Evolutionary conservation across 164 flowering plant species (phyloP), one percentile per base, ranked within the genome.

Genomic region (grape (Vitis vinifera)): DNA sequence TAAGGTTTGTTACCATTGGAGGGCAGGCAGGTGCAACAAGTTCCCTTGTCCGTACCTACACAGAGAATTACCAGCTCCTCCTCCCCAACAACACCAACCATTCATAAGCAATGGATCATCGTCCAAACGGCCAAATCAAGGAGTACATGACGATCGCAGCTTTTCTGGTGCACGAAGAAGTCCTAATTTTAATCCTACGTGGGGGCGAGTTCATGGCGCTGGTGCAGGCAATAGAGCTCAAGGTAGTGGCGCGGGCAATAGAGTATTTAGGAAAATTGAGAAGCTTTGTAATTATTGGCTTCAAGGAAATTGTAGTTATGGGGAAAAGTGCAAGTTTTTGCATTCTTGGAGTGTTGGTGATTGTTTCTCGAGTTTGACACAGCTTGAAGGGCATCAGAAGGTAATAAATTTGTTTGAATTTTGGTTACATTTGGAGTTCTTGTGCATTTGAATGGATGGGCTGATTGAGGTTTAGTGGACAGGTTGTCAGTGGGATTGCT

Each of bases 381-480:
- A 83, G 62, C 97, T 96, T 14, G 91, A 87, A 9, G 99, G 99
- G 16, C 99, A 93, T 68, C 82, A 86, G 66, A 82, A 93, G 94
- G 98, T 93, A 59, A 49, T 71, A 15, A 8, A 30, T 72, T 17
- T 50, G 31, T 50, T 55, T 51, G 12, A n/a, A 31, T 55, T 49
- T n/a, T 17, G 11, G 61, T 63, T 71, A 67, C 12, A 51, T 10
- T 71, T 65, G 6, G 56, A 23, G 53, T 73, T 37, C 30, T 52
- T 68, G 51, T 9, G 17, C 17, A 17, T 17, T 17, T 17, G 17
- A 17, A 17, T 17, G 17, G 17, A 17, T 17, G 50, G 49, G 23
- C 52, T 67, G n/a, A 50, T 51, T 58, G 53, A n/a, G n/a, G 49
- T 49, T 63, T 73, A n/a, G 51, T 58, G 47, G 19, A 49, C 84